Percentiles rank a stretch among this genome's conserved stretches.
Conservation (phyloP, 306 rosid genomes). For the Acacia crassicarpa region DNA sequence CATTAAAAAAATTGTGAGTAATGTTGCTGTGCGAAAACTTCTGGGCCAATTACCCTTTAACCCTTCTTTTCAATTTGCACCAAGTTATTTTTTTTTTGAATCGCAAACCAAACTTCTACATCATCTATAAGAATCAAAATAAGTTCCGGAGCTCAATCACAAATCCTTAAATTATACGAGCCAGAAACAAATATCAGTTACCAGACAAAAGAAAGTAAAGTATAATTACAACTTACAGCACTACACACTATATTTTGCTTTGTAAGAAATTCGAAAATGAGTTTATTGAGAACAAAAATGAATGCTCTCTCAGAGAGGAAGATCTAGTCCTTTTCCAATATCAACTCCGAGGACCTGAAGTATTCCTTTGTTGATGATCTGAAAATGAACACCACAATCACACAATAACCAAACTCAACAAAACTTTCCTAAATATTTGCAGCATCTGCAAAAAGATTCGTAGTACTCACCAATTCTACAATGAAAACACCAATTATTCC, state of each 20-base stretch:
- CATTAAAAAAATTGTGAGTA: no score
- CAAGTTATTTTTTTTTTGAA: no score
- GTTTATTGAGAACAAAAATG: not conserved
- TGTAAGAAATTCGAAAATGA: not conserved
- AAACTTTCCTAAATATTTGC: not conserved
- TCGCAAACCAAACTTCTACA: not conserved
- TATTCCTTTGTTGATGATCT: constrained; percentile 84
- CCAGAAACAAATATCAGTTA: not conserved
- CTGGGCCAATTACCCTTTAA: no score
- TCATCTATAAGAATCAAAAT: not conserved
- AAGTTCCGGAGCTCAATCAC: not conserved
- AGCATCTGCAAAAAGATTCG: not conserved
- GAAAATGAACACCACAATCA: constrained; percentile 36
- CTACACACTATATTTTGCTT: not conserved
- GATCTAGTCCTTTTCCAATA: constrained; percentile 85
- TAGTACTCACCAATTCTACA: constrained; percentile 66
- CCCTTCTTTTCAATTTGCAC: no score
- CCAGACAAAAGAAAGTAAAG: not conserved
- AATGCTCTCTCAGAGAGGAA: constrained; percentile 58
- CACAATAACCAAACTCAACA: constrained; percentile 4
- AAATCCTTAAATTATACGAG: not conserved
- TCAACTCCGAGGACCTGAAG: constrained; percentile 88
- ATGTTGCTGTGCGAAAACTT: no score
- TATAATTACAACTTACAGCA: not conserved
- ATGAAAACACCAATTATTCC: constrained; percentile 83